These are phyloP conservation scores for Psilocybe cyanescens DNA, from an alignment of 768 basidiomycete species.

Conservation along the genomic window DNA sequence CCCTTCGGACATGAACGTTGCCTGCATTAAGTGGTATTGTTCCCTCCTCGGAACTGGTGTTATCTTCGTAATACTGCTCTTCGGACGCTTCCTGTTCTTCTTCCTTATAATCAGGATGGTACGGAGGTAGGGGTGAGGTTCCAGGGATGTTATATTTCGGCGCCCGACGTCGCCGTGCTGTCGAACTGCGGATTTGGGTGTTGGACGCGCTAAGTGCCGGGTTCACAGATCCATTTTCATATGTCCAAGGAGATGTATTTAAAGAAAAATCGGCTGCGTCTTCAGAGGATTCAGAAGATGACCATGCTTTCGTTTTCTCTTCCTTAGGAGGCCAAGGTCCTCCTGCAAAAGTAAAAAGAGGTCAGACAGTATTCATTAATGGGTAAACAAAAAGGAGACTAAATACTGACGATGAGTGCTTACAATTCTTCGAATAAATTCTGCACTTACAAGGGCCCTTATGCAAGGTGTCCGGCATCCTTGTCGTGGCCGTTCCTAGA, in stretches of 20 bases:
- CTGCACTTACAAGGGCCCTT: slow-evolving; percentile 20
- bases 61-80: slow-evolving; percentile 30
- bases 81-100: slow-evolving; percentile 30
- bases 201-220: slow-evolving; percentile 74
- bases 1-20: slow-evolving; percentile 52
- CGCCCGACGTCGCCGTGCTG: slow-evolving; percentile 9
- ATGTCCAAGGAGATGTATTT: slow-evolving; percentile 82
- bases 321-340: slow-evolving; percentile 78
- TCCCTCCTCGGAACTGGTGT: slow-evolving; percentile 30
- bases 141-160: slow-evolving; percentile 30
- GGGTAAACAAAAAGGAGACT: background rate
- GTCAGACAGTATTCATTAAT: background rate
- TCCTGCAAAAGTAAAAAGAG: slow-evolving; percentile 22
- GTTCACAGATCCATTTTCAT: slow-evolving; percentile 76
- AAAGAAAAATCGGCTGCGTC: slow-evolving; percentile 47
- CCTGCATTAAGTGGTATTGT: slow-evolving; percentile 10
- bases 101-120: slow-evolving; percentile 71
- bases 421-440: slow-evolving; percentile 10
- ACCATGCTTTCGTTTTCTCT: slow-evolving; percentile 53
- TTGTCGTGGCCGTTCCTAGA: slow-evolving; percentile 10
- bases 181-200: slow-evolving; percentile 33
- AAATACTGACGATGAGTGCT: slow-evolving; percentile 16
- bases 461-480: slow-evolving; percentile 25
- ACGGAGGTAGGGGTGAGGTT: slow-evolving; percentile 65
- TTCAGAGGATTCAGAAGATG: slow-evolving; percentile 25